Evolutionary conservation across 805 yeast genomes (phyloP).

Genomic region (Lipomyces mesembrius): DNA sequence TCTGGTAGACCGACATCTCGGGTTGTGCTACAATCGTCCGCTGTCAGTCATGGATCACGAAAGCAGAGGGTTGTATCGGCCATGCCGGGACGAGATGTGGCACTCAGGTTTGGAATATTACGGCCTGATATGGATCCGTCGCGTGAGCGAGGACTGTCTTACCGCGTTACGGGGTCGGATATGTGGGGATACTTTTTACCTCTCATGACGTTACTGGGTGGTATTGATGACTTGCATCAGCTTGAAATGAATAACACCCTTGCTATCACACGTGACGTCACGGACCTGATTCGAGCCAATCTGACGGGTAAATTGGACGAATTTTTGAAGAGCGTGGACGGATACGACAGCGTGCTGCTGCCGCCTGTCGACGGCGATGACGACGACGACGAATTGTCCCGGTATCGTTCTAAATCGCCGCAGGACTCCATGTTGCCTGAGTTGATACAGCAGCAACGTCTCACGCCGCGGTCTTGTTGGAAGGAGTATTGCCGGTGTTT

Average conservation of each 20-base stretch:
- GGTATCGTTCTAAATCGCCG: background rate
- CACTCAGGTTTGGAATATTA: slow-evolving; percentile 37
- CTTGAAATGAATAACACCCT: slow-evolving; percentile 41
- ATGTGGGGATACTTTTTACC: slow-evolving; percentile 51
- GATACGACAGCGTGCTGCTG: slow-evolving; percentile 22
- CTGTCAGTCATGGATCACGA: slow-evolving; percentile 46
- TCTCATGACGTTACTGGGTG: slow-evolving; percentile 46
- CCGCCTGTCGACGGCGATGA: background rate
- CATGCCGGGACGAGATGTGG: slow-evolving; percentile 48
- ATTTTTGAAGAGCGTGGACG: slow-evolving; percentile 25
- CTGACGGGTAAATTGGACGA: slow-evolving; percentile 31
- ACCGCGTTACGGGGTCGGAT: slow-evolving; percentile 44
- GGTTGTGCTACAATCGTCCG: slow-evolving; percentile 48
- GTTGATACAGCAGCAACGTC: slow-evolving; percentile 6
- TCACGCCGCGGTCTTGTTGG: slow-evolving; percentile 27
- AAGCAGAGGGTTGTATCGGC: slow-evolving; percentile 44
- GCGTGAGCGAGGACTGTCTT: slow-evolving; percentile 42
- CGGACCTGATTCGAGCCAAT: slow-evolving; percentile 33
- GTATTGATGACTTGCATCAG: slow-evolving; percentile 40
- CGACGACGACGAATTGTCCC: background rate
- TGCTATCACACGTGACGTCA: slow-evolving; percentile 29
- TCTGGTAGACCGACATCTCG: slow-evolving; percentile 49
- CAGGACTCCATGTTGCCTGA: background rate
- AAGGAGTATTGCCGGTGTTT: slow-evolving; percentile 35
- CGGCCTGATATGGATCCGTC: slow-evolving; percentile 45